Conservation (phyloP, 352 stramenopile species). For the Phytopythium chamaehyphon region DNA sequence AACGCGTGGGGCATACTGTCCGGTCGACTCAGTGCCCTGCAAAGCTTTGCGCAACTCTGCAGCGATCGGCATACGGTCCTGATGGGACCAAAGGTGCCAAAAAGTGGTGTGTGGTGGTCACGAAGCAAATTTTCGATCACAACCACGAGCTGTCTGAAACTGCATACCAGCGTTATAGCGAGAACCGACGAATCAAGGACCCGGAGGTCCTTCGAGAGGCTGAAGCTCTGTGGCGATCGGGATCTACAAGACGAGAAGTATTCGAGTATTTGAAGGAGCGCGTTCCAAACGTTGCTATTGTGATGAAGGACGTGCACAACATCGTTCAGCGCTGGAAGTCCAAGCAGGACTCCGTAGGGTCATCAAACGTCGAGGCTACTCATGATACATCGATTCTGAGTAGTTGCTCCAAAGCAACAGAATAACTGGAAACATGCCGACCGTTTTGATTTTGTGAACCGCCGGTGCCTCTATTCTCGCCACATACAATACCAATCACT, state of each 20-base stretch:
- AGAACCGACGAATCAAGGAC: constrained; percentile 65
- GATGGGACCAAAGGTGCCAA: constrained; percentile 4
- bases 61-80: constrained; percentile 17
- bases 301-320: constrained; percentile 85
- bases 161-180: constrained; percentile 65
- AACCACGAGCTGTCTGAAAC: constrained; percentile 63
- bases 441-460: no score
- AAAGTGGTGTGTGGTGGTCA: constrained; percentile 65
- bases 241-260: constrained; percentile 51
- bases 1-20: constrained; percentile 65
- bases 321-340: constrained; percentile 69
- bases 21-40: constrained; percentile 60
- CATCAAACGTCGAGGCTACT: not conserved
- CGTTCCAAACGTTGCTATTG: constrained; percentile 36
- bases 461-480: no score
- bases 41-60: constrained; percentile 69
- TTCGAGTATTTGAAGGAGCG: constrained; percentile 75
- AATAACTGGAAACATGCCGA: constrained; percentile 1
- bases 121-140: constrained; percentile 62
- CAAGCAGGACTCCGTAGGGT: constrained; percentile 13
- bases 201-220: constrained; percentile 45
- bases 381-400: no score
- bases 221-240: constrained; percentile 56
- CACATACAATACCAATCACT: not conserved
- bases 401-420: no score